Evolutionary conservation across 2,329 filamentous ascomycete species (phyloP).

Genomic region (Graphilbum sp.): DNA sequence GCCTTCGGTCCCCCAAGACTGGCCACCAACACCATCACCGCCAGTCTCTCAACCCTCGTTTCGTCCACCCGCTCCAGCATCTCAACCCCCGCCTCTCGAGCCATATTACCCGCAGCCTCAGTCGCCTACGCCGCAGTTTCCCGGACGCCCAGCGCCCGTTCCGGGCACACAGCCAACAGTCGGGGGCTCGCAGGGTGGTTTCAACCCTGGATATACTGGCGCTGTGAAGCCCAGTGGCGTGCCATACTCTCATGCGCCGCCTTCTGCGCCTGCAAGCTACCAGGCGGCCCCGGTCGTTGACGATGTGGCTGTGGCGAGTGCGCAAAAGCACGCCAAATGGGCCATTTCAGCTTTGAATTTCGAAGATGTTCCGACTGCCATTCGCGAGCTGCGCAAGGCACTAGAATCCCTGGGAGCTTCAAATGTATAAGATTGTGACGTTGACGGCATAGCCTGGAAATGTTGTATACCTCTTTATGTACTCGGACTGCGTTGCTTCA

Average conservation of each 20-base stretch:
- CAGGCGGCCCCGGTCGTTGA: conserved; percentile 26
- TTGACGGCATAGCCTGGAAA: no score
- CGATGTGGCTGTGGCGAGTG: conserved; percentile 54
- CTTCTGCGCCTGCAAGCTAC: background rate
- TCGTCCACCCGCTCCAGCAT: conserved; percentile 10
- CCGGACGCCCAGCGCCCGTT: background rate
- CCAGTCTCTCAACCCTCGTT: conserved; percentile 17
- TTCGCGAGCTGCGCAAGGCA: conserved; percentile 67
- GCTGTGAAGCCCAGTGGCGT: no score
- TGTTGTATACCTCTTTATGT: background rate
- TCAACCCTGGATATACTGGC: background rate
- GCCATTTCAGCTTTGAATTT: conserved; percentile 94
- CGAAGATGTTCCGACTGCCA: conserved; percentile 81
- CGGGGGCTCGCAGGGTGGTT: no score
- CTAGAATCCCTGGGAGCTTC: conserved; percentile 51
- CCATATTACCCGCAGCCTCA: conserved; percentile 17
- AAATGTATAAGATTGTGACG: conserved; percentile 15
- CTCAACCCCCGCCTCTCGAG: conserved; percentile 7
- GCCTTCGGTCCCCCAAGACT: conserved; percentile 4
- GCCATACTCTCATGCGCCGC: no score
- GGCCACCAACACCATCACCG: conserved; percentile 12
- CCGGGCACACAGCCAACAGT: background rate
- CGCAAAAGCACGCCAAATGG: conserved; percentile 94
- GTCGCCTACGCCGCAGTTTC: conserved; percentile 1
- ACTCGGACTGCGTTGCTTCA: no score